Evolutionary conservation across 768 basidiomycete genomes (phyloP), one percentile per base, ranked within the genome.

Genomic region (Crassisporium funariophilum): DNA sequence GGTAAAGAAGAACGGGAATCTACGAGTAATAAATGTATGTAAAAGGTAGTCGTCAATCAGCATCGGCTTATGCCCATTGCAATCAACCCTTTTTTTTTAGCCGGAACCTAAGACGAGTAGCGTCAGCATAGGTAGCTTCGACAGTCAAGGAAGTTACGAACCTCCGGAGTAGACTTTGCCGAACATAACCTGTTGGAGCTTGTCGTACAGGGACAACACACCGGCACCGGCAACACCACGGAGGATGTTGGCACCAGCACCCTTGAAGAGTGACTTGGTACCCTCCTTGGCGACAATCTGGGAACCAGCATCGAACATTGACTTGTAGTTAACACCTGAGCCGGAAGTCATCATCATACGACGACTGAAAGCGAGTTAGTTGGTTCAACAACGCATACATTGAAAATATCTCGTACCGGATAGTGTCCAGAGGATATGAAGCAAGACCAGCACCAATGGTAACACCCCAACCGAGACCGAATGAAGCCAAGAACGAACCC

Each of bases 291-390:
- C 85, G 61, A 98, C 63, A 66, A 99, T 98, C 71, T 97, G 92
- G 22, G 88, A 81, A 51, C 84, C 92, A 65, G 95, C 95, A 64
- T 98, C 95, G 71, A 95, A 88, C 94, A 98, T 98, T 59, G 90
- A 91, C 82, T 95, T 95, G 87, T 98, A 98, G 86, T 98, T 94
- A 52, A 88, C 84, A 62, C 82, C 82, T 62, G 84, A 87, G 61
- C 95, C 97, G 17, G 95, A 98, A 27, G 97, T 98, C 95, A 98
- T 98, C 97, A 99, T 99, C 97, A 99, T 99, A 61, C 97, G 93
- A 87, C 97, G 95, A 87, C 95, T 95, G 60, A 56, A 66, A 36
- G 17, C 10, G 59, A 62, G 16, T 61, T 53, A 52, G 56, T 39
- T 20, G 47, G 13, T 44, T 35, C 35, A 8, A 11, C 5, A 24